Evolutionary conservation across 176 grass and related monocot species (phyloP), one percentile per base, ranked within the genome.

Genomic region (Elaeis guineensis): DNA sequence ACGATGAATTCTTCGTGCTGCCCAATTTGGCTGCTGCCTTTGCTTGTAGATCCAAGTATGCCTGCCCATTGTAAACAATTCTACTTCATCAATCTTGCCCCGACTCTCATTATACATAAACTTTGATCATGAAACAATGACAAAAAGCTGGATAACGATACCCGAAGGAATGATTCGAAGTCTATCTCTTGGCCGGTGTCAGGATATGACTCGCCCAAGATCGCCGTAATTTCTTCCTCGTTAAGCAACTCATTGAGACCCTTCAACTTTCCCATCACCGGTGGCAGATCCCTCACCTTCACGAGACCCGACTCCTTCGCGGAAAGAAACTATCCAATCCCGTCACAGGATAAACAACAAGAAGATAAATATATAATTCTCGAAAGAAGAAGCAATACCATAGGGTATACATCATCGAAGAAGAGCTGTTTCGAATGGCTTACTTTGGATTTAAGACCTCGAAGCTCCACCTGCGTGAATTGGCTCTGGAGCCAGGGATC

Each of bases 401-500:
- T 30, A 26, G 52, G 54, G 48, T 35, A 24, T 30, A 30, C 28
- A 30, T 30, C 28, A 30, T 30, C 28, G 35, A 44, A 12, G 11
- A 2, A 12, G 35, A 11, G 35, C 35, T 12, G 35, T 44, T 19
- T 1, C n/a, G 75, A 58, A 70, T 61, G 15, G 59, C 30, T 77
- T 80, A 97, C 93, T 81, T 91, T 97, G 30, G 87, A 78, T 80
- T 85, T 91, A 73, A 83, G 83, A 51, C 78, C 74, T 72, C 93
- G 87, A 63, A 97, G 82, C 81, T 97, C 93, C 48, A 97, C 93
- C 78, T 97, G 93, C 63, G 93, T 97, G 84, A 97, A 97, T 72
- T 97, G 93, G 12, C 81, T 86, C 69, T 97, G 93, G 54, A 97
- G 83, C 76, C 78, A 91, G 35, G 92, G 93, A 76, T 97, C 93